phyloP scores from a whole-genome alignment of 352 stramenopile species.

The Phytophthora fragariae region DNA sequence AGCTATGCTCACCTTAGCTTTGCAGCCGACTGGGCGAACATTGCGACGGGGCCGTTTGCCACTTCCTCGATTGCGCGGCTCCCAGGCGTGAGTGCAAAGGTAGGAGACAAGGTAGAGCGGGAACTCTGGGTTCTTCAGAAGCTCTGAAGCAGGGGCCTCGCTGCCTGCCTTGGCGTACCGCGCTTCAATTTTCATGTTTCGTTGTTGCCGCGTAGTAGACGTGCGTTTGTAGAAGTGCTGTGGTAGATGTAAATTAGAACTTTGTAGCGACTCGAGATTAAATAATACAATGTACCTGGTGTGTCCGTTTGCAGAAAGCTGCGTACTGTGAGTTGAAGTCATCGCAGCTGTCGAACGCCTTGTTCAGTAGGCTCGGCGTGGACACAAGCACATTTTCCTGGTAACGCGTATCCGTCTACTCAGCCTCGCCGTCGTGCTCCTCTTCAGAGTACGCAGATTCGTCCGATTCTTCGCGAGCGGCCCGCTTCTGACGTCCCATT shows the following conservation, averaged over 20 bases:
- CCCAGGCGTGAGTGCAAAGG: background rate
- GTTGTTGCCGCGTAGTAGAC: background rate
- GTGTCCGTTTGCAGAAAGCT: background rate
- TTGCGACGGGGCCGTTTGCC: background rate
- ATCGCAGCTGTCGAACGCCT: background rate
- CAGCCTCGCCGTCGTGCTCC: background rate
- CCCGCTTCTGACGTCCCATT: background rate
- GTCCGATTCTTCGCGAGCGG: background rate
- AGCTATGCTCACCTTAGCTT: background rate
- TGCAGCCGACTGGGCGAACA: background rate
- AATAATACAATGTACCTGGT: background rate
- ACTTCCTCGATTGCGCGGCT: background rate
- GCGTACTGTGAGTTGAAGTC: background rate
- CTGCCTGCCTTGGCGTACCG: background rate
- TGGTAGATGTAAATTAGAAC: background rate
- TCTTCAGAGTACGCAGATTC: background rate
- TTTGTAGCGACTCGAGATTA: background rate
- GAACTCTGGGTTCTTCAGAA: background rate
- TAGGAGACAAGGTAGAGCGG: background rate
- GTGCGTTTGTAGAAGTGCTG: background rate
- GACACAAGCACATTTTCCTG: background rate
- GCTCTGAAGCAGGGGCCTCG: background rate
- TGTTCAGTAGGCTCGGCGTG: background rate
- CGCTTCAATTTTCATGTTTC: background rate
- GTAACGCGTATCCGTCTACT: background rate